Evolutionary conservation across 2,329 filamentous ascomycete species (phyloP), one percentile per base, ranked within the genome.

Genomic region (Colletotrichum spaethianum): DNA sequence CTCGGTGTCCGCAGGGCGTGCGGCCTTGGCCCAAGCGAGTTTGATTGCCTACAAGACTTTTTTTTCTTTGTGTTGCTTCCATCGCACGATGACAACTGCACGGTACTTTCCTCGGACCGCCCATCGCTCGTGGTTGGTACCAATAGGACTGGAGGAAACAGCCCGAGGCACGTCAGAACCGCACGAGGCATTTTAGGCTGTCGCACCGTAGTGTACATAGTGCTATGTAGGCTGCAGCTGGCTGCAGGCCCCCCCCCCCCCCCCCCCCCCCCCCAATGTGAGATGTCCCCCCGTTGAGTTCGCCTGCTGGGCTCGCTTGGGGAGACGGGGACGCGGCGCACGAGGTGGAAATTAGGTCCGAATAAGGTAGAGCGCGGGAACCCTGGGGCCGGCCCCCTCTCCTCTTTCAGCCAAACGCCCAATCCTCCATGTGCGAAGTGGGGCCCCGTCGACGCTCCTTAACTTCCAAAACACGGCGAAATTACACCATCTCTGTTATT

Each of bases 321-420:
- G 31, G 31, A 28, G 20, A 23, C 20, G 28, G n/a, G 42, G 59
- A 31, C 28, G n/a, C n/a, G 31, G 44, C 14, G 59, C 57, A 63
- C n/a, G 48, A 40, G 23, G 64, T 68, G 68, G 68, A 71, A 63
- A 72, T 71, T 67, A 62, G 50, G 40, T 53, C 69, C 57, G 52
- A 52, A 68, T 26, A 52, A 68, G 69, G 64, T 46, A 59, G 57
- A 31, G 64, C 69, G 64, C 23, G 48, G 40, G 20, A 62, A 38
- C 26, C 11, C 14, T 36, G 23, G 36, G 16, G 9, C 33, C 46
- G 33, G 46, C 33, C 57, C 40, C 53, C 28, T 50, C 44, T 33
- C 62, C 28, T 59, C 31, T 38, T 26, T 48, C 38, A 70, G 53
- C 28, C 38, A 61, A 61, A 56, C 31, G 55, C 56, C 46, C 33